A percentile compares a stretch with the other conserved stretches of the same genome.
phyloP scores from a whole-genome alignment of 176 grass and related monocot genomes.

The Otatea glauca region DNA sequence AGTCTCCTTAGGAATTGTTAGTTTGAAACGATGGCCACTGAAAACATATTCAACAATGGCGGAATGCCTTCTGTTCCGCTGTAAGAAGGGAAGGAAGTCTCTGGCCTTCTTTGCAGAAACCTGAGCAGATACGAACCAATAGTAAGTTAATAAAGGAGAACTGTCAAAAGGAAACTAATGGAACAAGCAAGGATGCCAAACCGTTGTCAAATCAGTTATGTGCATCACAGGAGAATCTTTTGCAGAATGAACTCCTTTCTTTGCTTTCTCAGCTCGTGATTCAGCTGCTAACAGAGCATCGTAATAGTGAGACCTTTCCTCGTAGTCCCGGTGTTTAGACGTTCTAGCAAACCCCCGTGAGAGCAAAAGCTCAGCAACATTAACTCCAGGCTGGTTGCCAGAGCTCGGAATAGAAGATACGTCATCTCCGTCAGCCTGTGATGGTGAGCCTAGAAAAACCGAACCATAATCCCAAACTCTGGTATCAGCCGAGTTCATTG shows the following conservation, averaged over 20 bases:
- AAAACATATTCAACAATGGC: constrained; percentile 97
- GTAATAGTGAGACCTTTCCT: constrained; percentile 92
- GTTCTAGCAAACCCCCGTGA: constrained; percentile 75
- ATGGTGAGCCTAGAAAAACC: constrained; percentile 66
- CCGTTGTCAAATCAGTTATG: constrained; percentile 87
- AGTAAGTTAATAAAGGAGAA: constrained; percentile 6
- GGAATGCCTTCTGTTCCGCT: constrained; percentile 74
- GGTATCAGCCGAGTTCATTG: constrained; percentile 54
- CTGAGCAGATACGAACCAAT: constrained; percentile 45
- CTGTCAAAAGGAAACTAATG: not conserved
- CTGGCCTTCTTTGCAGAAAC: constrained; percentile 82
- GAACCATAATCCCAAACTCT: constrained; percentile 95
- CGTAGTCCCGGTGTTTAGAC: constrained; percentile 90
- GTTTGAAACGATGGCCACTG: constrained; percentile 95
- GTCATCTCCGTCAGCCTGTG: constrained; percentile 70
- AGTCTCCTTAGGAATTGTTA: constrained; percentile 96
- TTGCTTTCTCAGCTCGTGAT: constrained; percentile 86
- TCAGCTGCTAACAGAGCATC: constrained; percentile 89
- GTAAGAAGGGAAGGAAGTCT: constrained; percentile 95
- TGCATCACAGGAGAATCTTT: constrained; percentile 87
- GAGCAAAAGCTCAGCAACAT: constrained; percentile 88
- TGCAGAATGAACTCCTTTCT: constrained; percentile 83
- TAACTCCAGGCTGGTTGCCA: constrained; percentile 55
- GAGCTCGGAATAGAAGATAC: constrained; percentile 48
- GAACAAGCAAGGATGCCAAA: constrained; percentile 27